Evolutionary conservation across 176 grass and related monocot species (phyloP).

Genomic region (Puccinellia tenuiflora): DNA sequence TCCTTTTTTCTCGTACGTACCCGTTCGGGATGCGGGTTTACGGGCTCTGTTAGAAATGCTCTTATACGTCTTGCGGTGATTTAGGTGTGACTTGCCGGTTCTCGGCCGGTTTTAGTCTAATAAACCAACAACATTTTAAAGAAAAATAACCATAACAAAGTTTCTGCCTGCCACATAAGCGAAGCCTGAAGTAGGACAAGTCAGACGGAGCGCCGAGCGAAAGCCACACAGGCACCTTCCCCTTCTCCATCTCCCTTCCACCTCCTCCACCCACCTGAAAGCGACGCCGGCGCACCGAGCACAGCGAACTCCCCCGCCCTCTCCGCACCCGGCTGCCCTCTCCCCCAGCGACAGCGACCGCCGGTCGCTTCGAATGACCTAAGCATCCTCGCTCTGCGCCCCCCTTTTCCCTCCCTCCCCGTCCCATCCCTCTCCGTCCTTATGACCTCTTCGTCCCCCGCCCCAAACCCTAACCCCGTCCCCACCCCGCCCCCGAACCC

Average conservation of each 20-base stretch:
- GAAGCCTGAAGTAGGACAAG: background rate
- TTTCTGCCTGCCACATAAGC: background rate
- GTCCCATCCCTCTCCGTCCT: conserved; percentile 33
- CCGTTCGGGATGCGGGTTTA: too few species aligned
- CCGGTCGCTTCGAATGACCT: conserved; percentile 56
- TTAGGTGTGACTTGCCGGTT: too few species aligned
- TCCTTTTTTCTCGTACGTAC: too few species aligned
- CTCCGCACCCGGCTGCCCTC: background rate
- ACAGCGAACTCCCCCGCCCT: background rate
- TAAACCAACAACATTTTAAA: too few species aligned
- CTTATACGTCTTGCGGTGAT: too few species aligned
- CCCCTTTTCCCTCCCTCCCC: background rate
- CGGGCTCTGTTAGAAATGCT: too few species aligned
- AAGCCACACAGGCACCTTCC: background rate
- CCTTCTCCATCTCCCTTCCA: background rate
- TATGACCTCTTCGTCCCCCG: conserved; percentile 70
- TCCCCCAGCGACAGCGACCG: conserved; percentile 61
- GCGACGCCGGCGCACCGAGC: conserved; percentile 35
- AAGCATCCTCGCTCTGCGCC: conserved; percentile 8
- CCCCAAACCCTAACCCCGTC: conserved; percentile 59
- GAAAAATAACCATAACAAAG: too few species aligned
- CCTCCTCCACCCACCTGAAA: conserved; percentile 30
- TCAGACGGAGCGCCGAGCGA: background rate
- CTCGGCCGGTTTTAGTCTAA: too few species aligned
- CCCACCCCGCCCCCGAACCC: conserved; percentile 19